These are phyloP conservation scores for Arthroderma sp. DNA, from an alignment of 2,329 filamentous ascomycete species.

Conservation along the genomic window DNA sequence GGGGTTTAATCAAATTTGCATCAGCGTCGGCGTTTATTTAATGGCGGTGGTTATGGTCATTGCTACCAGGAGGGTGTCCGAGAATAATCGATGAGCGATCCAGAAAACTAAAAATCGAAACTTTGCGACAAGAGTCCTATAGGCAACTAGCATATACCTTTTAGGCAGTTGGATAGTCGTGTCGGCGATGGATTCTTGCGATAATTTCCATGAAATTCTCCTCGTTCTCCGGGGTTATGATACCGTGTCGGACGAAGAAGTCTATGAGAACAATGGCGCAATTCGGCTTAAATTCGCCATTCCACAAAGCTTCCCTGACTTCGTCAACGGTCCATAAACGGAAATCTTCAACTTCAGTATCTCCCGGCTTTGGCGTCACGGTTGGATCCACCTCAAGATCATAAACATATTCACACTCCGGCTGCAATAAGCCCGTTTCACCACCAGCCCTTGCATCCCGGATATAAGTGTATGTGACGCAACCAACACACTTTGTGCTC, in stretches of 20 bases:
- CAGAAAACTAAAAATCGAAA: neutral
- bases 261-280: conserved; percentile 74
- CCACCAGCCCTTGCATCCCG: conserved; percentile 64
- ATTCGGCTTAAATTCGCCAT: conserved; percentile 82
- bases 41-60: conserved; percentile 3
- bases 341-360: conserved; percentile 82
- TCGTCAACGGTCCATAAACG: conserved; percentile 64
- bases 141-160: neutral
- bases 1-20: conserved; percentile 11
- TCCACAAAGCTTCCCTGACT: conserved; percentile 54
- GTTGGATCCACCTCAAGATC: conserved; percentile 64
- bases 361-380: conserved; percentile 60
- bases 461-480: conserved; percentile 74
- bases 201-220: conserved; percentile 63
- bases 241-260: conserved; percentile 76
- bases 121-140: neutral
- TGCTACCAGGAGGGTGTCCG: neutral
- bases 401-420: conserved; percentile 84
- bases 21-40: conserved; percentile 29
- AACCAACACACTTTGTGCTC: conserved; percentile 48
- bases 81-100: neutral
- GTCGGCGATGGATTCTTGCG: conserved; percentile 58
- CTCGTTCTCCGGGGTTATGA: conserved; percentile 69
- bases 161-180: conserved; percentile 58
- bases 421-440: conserved; percentile 70